phyloP scores from a whole-genome alignment of 306 rosid species.

The Cucurbita moschata region DNA sequence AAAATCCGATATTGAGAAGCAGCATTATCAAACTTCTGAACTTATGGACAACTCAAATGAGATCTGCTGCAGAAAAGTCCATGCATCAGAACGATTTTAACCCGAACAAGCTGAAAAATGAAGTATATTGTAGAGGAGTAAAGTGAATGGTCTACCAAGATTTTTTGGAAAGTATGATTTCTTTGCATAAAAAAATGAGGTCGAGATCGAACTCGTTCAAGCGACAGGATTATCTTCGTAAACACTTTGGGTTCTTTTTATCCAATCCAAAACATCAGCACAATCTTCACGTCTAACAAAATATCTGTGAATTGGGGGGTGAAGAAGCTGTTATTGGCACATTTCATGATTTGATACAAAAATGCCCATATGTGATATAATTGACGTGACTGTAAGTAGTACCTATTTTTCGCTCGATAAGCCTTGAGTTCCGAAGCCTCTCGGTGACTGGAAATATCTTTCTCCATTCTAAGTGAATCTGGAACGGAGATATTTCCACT shows the following conservation, averaged over 20 bases:
- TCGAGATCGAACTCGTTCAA: slow-evolving; percentile 2
- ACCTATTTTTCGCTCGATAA: slow-evolving; percentile 62
- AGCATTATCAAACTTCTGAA: background rate
- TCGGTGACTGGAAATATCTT: slow-evolving; percentile 31
- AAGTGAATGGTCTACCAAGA: background rate
- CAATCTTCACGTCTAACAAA: slow-evolving; percentile 62
- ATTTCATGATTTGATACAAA: background rate
- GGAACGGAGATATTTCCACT: slow-evolving; percentile 47
- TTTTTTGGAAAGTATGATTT: background rate
- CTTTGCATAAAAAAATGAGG: background rate
- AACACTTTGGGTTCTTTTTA: slow-evolving; percentile 35
- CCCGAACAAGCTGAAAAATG: background rate
- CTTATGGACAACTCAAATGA: background rate
- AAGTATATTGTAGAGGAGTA: background rate
- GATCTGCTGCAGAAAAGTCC: background rate
- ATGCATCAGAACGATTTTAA: background rate
- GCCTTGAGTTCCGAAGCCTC: slow-evolving; percentile 42
- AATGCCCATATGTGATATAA: background rate
- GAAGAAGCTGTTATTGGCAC: background rate
- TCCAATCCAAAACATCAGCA: slow-evolving; percentile 58
- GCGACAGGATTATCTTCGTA: slow-evolving; percentile 1
- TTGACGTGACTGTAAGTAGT: background rate
- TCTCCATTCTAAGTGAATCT: slow-evolving; percentile 38
- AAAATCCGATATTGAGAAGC: background rate
- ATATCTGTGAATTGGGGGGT: slow-evolving; percentile 29